phyloP scores from a whole-genome alignment of 106 monocot species.

The Dioscorea dumetorum region DNA sequence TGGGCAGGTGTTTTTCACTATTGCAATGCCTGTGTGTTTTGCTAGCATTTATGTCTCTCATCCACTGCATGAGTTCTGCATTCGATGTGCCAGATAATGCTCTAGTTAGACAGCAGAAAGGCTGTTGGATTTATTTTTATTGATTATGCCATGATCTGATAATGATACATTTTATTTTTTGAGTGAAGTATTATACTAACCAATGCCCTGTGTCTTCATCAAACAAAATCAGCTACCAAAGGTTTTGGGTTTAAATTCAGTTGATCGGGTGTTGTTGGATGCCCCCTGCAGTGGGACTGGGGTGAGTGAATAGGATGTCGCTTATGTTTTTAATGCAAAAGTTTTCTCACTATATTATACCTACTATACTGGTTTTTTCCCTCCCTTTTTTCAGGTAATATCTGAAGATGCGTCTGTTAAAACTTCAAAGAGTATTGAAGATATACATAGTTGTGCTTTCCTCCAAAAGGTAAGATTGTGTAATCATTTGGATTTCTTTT shows the following conservation, averaged over 20 bases:
- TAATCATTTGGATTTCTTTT: background rate
- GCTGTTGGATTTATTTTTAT: no score
- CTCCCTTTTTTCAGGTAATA: slow-evolving; percentile 56
- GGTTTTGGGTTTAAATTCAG: slow-evolving; percentile 69
- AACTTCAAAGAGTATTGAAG: slow-evolving; percentile 74
- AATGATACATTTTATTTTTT: no score
- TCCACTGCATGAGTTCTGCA: no score
- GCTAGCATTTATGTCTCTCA: no score
- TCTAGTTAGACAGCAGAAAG: no score
- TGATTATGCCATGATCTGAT: no score
- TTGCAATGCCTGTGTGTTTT: no score
- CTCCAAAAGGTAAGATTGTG: slow-evolving; percentile 69
- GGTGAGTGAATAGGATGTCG: slow-evolving; percentile 30
- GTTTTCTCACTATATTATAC: slow-evolving; percentile 1
- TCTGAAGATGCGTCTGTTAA: slow-evolving; percentile 74
- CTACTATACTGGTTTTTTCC: slow-evolving; percentile 4
- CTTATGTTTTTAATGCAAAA: background rate
- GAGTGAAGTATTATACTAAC: no score
- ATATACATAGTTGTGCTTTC: slow-evolving; percentile 78
- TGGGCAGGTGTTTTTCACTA: no score
- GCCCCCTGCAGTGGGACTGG: slow-evolving; percentile 99
- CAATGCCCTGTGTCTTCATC: background rate
- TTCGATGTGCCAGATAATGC: no score
- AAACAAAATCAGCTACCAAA: slow-evolving; percentile 63
- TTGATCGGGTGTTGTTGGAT: slow-evolving; percentile 97